phyloP scores from a whole-genome alignment of 495 filamentous ascomycete species.

The Chaetomium cochliodes region DNA sequence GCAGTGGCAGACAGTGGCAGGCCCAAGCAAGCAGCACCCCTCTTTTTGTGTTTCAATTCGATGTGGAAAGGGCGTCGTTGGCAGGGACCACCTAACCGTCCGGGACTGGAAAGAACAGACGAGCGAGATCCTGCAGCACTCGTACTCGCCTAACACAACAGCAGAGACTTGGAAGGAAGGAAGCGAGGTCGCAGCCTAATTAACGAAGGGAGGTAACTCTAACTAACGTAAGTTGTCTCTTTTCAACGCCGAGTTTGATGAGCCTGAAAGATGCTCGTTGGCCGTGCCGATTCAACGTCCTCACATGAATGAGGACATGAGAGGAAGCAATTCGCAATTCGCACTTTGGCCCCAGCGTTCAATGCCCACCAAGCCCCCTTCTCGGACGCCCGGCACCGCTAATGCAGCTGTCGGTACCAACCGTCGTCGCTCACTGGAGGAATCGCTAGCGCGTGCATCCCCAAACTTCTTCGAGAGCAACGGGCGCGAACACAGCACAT shows the following conservation, averaged over 20 bases:
- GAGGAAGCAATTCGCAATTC: slow-evolving; percentile 1
- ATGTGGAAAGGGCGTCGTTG: no score
- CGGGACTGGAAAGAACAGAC: neutral
- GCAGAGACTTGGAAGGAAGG: neutral
- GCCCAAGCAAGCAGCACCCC: neutral
- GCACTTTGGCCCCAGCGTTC: neutral
- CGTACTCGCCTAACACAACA: neutral
- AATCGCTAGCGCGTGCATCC: neutral
- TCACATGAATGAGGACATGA: neutral
- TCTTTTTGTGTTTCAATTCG: neutral
- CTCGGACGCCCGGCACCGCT: neutral
- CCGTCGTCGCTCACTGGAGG: neutral
- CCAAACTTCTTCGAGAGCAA: neutral
- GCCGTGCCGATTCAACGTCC: no score
- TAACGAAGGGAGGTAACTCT: no score
- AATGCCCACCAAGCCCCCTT: no score
- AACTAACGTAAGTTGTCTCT: no score
- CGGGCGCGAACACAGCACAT: no score
- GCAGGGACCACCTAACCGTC: neutral
- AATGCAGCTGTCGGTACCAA: slow-evolving; percentile 6
- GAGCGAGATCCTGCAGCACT: neutral
- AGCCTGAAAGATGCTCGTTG: no score
- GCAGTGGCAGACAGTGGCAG: no score
- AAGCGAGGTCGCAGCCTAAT: neutral
- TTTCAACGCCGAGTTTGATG: no score